Base-by-base conservation (phyloP, 163 green algal species). In the Picocystis sp. region DNA sequence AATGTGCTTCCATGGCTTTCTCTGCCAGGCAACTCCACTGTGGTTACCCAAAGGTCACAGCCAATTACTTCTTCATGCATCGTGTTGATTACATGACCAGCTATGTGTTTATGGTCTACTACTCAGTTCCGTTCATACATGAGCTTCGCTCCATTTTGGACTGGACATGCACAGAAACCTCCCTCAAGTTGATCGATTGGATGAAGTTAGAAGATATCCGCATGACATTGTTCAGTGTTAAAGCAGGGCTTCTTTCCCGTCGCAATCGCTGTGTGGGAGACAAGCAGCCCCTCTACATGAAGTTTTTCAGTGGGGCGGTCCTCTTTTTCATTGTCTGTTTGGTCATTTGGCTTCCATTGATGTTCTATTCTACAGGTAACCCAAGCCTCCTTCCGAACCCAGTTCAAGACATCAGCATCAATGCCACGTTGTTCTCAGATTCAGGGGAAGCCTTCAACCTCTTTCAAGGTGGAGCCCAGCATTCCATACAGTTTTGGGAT, bases 181-280 rank as follows among this genome's bases (percentile, higher is more conserved):
- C 72, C 0, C 73, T 92, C 34, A 76, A 73, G 14, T 60, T 79
- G 50, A 71, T 69, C 33, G 76, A 79, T 58, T 92, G 82, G 82
- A 66, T 92, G 15, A 89, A 86, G 73, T 63, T 93, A 44, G 80
- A 93, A 65, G 84, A 94, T 71, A 85, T 94, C 25, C 70, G 76
- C 52, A 70, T 69, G 22, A 74, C 52, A 17, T 73, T 94, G 29
- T 94, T 77, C 61, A 59, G 82, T 12, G 76, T 83, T 1, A 38
- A 38, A 8, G 29, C 29, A 8, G 29, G 29, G 29, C 29, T 38
- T 8, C 61, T 73, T 0, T 79, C 68, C 57, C 64, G 75, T 64
- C 54, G 64, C 19, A 65, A 60, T 1, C 35, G 73, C 23, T 76
- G 76, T 46, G 19, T 69, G 15, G 58, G 58, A 22, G 17, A 57